A percentile compares a stretch with the other conserved stretches of the same genome.
Conservation (phyloP, 345 rosid genomes). For the Gossypium raimondii region DNA sequence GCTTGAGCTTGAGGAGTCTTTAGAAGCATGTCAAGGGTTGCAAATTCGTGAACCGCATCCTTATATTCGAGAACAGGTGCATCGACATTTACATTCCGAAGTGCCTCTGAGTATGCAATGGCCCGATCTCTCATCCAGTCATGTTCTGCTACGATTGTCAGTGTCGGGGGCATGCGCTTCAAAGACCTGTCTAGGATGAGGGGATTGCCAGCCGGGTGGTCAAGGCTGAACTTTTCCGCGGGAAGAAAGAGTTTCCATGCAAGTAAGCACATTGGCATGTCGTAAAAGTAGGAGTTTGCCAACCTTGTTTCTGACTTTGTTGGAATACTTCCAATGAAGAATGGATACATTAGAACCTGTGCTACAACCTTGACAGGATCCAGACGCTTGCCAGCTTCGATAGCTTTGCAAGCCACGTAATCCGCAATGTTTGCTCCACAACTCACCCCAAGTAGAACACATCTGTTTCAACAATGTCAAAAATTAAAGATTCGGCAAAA, state of each 20-base stretch:
- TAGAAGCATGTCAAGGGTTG: slow-evolving; percentile 86
- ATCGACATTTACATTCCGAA: slow-evolving; percentile 83
- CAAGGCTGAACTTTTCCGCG: slow-evolving; percentile 64
- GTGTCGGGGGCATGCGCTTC: slow-evolving; percentile 89
- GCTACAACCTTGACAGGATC: slow-evolving; percentile 92
- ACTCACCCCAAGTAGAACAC: slow-evolving; percentile 88
- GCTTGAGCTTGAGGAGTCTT: slow-evolving; percentile 89
- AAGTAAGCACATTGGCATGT: slow-evolving; percentile 69
- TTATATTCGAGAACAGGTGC: slow-evolving; percentile 95
- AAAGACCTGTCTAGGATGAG: slow-evolving; percentile 64
- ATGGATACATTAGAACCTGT: slow-evolving; percentile 92
- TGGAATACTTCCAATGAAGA: slow-evolving; percentile 75
- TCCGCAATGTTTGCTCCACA: slow-evolving; percentile 91
- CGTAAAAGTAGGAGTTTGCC: slow-evolving; percentile 85
- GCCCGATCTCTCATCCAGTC: slow-evolving; percentile 99
- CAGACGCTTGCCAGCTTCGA: slow-evolving; percentile 61
- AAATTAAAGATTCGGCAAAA: slow-evolving; percentile 9
- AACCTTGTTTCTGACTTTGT: slow-evolving; percentile 83
- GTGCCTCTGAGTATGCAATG: slow-evolving; percentile 83
- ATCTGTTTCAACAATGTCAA: slow-evolving; percentile 41
- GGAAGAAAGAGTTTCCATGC: slow-evolving; percentile 93
- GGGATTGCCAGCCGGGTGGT: slow-evolving; percentile 90
- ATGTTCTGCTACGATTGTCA: slow-evolving; percentile 88
- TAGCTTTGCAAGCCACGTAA: slow-evolving; percentile 70
- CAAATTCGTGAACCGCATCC: slow-evolving; percentile 96